These are phyloP conservation scores for Fusarium algeriense DNA, from an alignment of 2,329 filamentous ascomycete species.

Conservation along the genomic window DNA sequence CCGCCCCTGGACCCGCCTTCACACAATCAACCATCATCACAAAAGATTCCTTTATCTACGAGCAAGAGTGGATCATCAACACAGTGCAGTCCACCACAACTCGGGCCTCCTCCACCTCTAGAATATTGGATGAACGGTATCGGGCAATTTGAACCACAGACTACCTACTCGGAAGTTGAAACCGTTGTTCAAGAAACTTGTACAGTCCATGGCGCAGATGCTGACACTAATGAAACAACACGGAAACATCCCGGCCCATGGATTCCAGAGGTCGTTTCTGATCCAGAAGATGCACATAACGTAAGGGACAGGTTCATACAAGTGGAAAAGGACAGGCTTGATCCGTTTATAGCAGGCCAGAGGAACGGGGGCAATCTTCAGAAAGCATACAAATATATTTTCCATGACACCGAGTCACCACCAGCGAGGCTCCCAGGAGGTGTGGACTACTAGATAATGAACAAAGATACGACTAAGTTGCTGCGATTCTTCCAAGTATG, in stretches of 20 bases:
- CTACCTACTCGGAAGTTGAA: not conserved
- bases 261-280: not conserved
- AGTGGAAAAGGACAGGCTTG: not conserved
- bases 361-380: not conserved
- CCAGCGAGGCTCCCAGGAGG: not conserved
- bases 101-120: not conserved
- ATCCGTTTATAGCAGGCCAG: not conserved
- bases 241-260: not conserved
- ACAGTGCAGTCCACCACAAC: not conserved
- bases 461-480: no score
- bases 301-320: not conserved
- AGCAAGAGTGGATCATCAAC: not conserved
- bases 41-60: not conserved
- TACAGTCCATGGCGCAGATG: not conserved
- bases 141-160: not conserved
- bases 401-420: not conserved
- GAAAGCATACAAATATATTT: not conserved
- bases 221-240: not conserved
- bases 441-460: not conserved
- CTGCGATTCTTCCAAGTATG: no score
- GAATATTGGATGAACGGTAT: not conserved
- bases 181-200: not conserved
- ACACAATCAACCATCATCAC: not conserved
- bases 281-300: not conserved
- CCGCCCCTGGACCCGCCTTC: not conserved